Conservation (phyloP, 2,329 filamentous ascomycete species). For the Pseudogymnoascus sp. region DNA sequence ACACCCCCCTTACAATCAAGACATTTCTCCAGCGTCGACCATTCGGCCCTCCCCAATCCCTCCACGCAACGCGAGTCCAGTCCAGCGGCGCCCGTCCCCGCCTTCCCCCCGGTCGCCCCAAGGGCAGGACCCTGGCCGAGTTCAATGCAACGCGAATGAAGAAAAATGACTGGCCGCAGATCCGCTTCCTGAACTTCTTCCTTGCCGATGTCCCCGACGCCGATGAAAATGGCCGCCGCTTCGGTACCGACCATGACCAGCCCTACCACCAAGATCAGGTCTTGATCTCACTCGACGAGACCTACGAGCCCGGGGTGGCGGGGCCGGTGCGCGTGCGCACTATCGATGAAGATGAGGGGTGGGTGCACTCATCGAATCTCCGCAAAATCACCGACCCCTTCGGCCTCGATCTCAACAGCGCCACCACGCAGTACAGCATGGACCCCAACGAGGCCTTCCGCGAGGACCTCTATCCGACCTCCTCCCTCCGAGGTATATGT, state of each 20-base stretch:
- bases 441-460: background rate
- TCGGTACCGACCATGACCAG: background rate
- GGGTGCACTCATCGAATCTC: background rate
- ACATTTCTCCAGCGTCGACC: background rate
- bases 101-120: background rate
- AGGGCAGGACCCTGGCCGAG: background rate
- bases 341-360: background rate
- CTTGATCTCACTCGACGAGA: background rate
- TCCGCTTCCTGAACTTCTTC: background rate
- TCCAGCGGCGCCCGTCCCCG: background rate
- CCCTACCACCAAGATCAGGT: slow-evolving; percentile 2
- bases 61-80: background rate
- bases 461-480: background rate
- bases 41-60: background rate
- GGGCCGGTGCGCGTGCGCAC: slow-evolving; percentile 1
- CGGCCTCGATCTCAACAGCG: background rate
- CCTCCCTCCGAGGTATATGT: background rate
- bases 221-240: background rate
- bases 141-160: background rate
- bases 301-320: background rate
- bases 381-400: background rate
- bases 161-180: background rate
- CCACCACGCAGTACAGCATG: background rate
- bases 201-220: background rate
- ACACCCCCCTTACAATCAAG: background rate